These are phyloP conservation scores for Ophiostoma australiae DNA, from an alignment of 2,329 filamentous ascomycete species.

Conservation along the genomic window DNA sequence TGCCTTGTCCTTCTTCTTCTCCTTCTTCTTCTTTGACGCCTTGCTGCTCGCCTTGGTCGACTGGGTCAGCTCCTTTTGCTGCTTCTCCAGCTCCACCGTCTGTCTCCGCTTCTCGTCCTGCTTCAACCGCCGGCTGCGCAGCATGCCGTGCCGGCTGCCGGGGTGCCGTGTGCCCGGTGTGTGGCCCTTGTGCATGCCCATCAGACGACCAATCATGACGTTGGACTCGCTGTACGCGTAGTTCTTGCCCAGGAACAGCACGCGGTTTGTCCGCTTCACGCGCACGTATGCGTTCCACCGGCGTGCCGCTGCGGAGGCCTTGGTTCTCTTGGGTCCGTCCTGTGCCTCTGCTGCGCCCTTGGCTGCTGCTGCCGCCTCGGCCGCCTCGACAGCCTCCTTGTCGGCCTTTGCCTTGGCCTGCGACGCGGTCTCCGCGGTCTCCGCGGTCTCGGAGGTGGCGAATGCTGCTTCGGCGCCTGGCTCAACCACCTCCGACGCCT, in stretches of 20 bases:
- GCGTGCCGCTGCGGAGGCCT: conserved; percentile 23
- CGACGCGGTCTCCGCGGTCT: conserved; percentile 13
- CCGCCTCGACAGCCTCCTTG: conserved; percentile 18
- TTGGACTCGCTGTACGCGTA: conserved; percentile 59
- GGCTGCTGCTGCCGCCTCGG: neutral
- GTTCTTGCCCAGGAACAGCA: conserved; percentile 33
- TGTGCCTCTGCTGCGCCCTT: conserved; percentile 7
- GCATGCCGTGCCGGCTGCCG: conserved; percentile 47
- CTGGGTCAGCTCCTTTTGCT: conserved; percentile 21
- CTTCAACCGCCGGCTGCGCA: conserved; percentile 34
- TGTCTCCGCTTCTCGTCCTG: conserved; percentile 24
- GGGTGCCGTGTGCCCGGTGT: conserved; percentile 43
- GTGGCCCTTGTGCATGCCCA: conserved; percentile 46
- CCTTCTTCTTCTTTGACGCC: conserved; percentile 9
- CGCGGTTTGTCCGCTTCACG: conserved; percentile 26
- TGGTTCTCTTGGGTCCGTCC: conserved; percentile 3
- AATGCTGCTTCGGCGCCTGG: neutral
- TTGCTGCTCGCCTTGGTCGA: conserved; percentile 12
- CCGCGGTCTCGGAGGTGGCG: conserved; percentile 15
- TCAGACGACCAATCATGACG: conserved; percentile 53
- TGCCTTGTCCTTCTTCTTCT: conserved; percentile 17
- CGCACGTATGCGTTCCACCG: conserved; percentile 29
- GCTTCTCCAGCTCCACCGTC: conserved; percentile 27
- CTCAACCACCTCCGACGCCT: conserved; percentile 9
- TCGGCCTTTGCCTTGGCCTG: conserved; percentile 5